phyloP scores from a whole-genome alignment of 2,329 filamentous ascomycete genomes.

The Alternaria conjuncta region DNA sequence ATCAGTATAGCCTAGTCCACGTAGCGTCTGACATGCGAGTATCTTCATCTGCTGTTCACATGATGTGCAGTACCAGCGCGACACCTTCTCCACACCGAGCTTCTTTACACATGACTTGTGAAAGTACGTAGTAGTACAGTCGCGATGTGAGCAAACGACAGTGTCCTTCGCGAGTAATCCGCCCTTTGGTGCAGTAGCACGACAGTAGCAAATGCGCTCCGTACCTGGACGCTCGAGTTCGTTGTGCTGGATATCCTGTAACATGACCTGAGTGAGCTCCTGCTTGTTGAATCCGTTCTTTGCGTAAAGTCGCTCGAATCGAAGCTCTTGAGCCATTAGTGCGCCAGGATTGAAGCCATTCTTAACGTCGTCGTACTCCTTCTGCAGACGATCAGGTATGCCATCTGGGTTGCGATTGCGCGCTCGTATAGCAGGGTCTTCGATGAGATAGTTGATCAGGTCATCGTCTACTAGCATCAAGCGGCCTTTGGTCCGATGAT shows the following conservation, averaged over 20 bases:
- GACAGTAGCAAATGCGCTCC: slow-evolving; percentile 30
- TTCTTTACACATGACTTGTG: slow-evolving; percentile 32
- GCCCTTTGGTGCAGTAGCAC: not conserved
- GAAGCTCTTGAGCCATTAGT: slow-evolving; percentile 22
- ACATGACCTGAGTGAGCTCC: slow-evolving; percentile 3
- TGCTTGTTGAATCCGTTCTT: slow-evolving; percentile 19
- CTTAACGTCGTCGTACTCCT: slow-evolving; percentile 17
- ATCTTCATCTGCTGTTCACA: slow-evolving; percentile 28
- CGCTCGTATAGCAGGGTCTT: not conserved
- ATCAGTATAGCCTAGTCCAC: slow-evolving; percentile 8
- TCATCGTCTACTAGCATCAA: slow-evolving; percentile 35
- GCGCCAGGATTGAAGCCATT: slow-evolving; percentile 15
- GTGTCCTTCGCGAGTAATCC: not conserved
- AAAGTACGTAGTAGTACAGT: slow-evolving; percentile 27
- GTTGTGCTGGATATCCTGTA: slow-evolving; percentile 15
- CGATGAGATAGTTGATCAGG: slow-evolving; percentile 19
- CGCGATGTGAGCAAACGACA: slow-evolving; percentile 22
- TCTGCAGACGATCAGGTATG: slow-evolving; percentile 17
- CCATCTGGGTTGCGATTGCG: not conserved
- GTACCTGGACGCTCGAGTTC: not conserved
- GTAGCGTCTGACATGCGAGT: slow-evolving; percentile 11
- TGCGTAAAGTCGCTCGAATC: slow-evolving; percentile 17
- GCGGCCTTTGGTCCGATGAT: slow-evolving; percentile 21
- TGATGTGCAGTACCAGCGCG: slow-evolving; percentile 32
- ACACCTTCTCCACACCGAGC: slow-evolving; percentile 23